Evolutionary conservation across 1,139 yeast species (phyloP), one percentile per base, ranked within the genome.

Genomic region (Debaryomycetaceae sp.): DNA sequence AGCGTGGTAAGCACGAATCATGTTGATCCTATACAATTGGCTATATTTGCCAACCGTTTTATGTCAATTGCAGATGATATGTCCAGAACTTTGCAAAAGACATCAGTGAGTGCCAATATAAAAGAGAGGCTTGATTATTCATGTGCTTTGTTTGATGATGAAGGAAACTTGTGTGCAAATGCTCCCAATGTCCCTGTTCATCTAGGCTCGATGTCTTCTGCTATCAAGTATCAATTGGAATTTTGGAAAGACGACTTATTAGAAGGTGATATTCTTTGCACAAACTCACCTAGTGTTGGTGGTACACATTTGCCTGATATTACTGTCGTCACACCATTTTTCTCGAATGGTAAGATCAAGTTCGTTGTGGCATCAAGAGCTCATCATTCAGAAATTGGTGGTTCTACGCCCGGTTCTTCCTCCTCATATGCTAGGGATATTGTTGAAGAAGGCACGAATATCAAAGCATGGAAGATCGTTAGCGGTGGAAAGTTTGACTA

Each of bases 101-200:
- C 41, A 8, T 41, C 58, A 13, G 63, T 61, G 17, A 48, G 56
- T 35, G 54, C 55, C 9, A 51, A 53, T 36, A 53, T 50, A 33
- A 50, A 49, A 33, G 62, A 57, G 34, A 47, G 60, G 24, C 50
- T 63, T 28, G 64, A 61, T 32, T 57, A 44, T 37, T 72, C 73
- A 44, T 65, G 74, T 34, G 89, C 89, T 1, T 59, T 83, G 17
- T 83, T 83, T 52, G 83, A 79, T 45, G 67, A 76, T 1, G 73
- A 75, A 30, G 88, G 88, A 6, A 81, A 80, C 30, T 63, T 83
- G 41, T 83, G 80, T 16, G 87, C 88, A 5, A 81, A 81, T 57
- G 88, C 88, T 0, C 87, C 87, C 1, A 86, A 83, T 55, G 81
- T 83, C 36, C 89, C 89, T 1, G 86, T 81, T 19, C 89, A 83